phyloP scores from a whole-genome alignment of 805 yeast species.

The Saccharomycopsis fibuligera region DNA sequence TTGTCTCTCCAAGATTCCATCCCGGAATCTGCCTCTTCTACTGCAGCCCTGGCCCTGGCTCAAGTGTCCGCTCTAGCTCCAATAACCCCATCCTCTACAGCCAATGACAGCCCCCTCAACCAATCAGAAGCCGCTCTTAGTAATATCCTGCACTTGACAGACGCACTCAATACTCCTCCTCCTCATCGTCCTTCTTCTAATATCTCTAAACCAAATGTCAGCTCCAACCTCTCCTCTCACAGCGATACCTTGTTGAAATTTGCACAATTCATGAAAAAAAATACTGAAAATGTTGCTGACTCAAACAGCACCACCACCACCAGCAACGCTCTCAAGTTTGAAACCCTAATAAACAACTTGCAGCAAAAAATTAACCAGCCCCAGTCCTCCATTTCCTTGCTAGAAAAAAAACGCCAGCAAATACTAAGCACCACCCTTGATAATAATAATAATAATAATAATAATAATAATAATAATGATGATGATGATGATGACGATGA shows the following conservation, averaged over 20 bases:
- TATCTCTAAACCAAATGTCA: neutral
- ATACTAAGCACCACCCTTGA: neutral
- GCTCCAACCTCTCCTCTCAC: neutral
- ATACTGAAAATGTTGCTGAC: too few species aligned
- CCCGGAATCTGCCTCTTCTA: neutral
- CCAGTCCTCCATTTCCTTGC: neutral
- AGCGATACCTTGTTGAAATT: too few species aligned
- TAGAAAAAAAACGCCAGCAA: too few species aligned
- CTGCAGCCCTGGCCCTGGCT: neutral
- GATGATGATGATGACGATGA: constrained; percentile 1
- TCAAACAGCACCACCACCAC: neutral
- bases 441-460: too few species aligned
- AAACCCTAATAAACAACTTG: neutral
- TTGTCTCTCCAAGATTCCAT: constrained; percentile 5
- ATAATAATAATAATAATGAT: neutral
- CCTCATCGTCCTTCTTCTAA: neutral
- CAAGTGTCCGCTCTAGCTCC: neutral
- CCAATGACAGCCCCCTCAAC: neutral
- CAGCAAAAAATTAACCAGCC: neutral
- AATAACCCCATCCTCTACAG: neutral
- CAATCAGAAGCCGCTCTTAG: too few species aligned
- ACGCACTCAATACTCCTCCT: neutral
- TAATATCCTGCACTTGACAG: neutral
- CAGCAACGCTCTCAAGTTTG: neutral
- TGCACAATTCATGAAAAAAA: too few species aligned